These are phyloP conservation scores for Ilyonectria destructans DNA, from an alignment of 2,329 filamentous ascomycete genomes.

Conservation along the genomic window DNA sequence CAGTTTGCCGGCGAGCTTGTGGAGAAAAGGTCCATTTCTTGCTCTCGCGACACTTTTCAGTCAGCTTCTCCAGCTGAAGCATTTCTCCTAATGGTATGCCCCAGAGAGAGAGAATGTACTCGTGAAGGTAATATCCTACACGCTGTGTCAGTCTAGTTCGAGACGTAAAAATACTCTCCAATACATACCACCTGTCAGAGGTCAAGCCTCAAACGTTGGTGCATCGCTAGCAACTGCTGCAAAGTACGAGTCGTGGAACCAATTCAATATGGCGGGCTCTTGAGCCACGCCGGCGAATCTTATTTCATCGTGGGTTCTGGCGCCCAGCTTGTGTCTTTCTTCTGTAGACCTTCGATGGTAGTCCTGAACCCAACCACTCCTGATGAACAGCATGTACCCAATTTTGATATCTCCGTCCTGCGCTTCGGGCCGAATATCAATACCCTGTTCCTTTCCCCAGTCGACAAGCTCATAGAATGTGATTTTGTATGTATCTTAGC, in stretches of 20 bases:
- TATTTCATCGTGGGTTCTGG: constrained; percentile 53
- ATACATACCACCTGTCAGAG: constrained; percentile 36
- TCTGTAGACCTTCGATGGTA: constrained; percentile 51
- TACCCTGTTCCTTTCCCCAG: constrained; percentile 61
- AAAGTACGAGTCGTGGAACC: constrained; percentile 72
- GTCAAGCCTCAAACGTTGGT: constrained; percentile 68
- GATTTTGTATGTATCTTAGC: constrained; percentile 61
- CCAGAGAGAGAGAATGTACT: constrained; percentile 66
- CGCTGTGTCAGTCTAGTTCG: constrained; percentile 43
- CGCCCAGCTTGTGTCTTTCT: constrained; percentile 38
- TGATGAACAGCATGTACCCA: constrained; percentile 71
- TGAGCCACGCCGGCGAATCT: constrained; percentile 63
- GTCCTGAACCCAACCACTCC: constrained; percentile 66
- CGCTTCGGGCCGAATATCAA: constrained; percentile 57
- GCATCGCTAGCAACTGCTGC: constrained; percentile 71
- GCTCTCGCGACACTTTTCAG: constrained; percentile 52
- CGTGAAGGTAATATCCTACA: constrained; percentile 56
- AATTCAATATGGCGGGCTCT: constrained; percentile 65
- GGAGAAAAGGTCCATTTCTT: constrained; percentile 59
- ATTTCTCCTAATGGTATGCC: constrained; percentile 67
- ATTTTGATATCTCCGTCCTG: constrained; percentile 1
- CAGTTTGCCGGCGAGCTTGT: constrained; percentile 29
- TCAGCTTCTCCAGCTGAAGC: constrained; percentile 62
- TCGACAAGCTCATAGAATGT: constrained; percentile 59
- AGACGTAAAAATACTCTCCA: not conserved